phyloP scores from a whole-genome alignment of 768 basidiomycete species.

The Cantharellus anzutake region DNA sequence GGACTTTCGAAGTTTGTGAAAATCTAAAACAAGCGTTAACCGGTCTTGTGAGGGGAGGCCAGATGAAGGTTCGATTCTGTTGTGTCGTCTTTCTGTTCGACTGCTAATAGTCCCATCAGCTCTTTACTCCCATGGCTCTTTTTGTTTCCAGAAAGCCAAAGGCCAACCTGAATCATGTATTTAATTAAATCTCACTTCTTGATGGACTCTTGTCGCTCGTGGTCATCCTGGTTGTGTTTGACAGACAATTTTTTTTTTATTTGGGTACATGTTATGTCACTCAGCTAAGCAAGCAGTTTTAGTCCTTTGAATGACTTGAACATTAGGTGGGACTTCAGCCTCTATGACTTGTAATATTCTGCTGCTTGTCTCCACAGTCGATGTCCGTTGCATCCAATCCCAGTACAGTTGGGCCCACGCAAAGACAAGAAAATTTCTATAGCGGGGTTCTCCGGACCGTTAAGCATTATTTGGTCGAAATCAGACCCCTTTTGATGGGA shows the following conservation, averaged over 20 bases:
- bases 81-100: conserved; percentile 8
- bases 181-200: background rate
- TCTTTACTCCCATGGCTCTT: conserved; percentile 79
- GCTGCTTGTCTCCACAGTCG: no score
- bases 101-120: conserved; percentile 22
- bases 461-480: no score
- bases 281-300: background rate
- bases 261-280: background rate
- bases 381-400: no score
- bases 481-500: no score
- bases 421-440: no score
- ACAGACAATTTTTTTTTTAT: background rate
- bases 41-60: conserved; percentile 67
- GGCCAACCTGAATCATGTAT: background rate
- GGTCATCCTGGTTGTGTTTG: background rate
- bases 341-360: no score
- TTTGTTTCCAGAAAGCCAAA: conserved; percentile 24
- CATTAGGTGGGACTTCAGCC: no score
- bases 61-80: conserved; percentile 43
- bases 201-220: no score
- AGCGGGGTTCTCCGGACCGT: no score
- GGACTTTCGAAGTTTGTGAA: conserved; percentile 80
- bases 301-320: no score
- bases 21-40: conserved; percentile 66
- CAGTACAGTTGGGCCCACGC: no score